Evolutionary conservation across 257 asterid species (phyloP), one percentile per base, ranked within the genome.

Genomic region (Avicennia marina): DNA sequence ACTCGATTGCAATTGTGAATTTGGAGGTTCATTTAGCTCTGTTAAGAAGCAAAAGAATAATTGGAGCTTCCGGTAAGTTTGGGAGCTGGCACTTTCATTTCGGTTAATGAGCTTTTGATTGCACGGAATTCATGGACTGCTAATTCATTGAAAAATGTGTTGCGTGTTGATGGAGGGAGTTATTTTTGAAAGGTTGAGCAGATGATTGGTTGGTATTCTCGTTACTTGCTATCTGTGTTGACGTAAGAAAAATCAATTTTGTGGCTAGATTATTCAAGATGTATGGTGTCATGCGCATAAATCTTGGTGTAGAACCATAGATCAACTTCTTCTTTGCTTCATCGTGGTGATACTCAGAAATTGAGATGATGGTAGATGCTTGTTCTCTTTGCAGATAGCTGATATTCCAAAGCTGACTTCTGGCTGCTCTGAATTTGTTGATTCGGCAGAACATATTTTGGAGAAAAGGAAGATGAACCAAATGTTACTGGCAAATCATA

Each of bases 401-500:
- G 97, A 89, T 72, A 80, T 93, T 64, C 99, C 95, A 3, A 89
- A 86, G 73, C 73, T 93, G 47, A 83, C 95, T 33, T 78, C 97
- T 59, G 94, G 94, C 40, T 93, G 99, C 81, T 69, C 87, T 21
- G 96, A 93, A 72, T 93, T 93, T 69, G 76, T 83, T 64, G 94
- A 85, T 61, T 89, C 95, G 32, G 99, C 94, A 17, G 88, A 83
- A 67, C 75, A 80, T 62, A 89, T 89, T 56, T 68, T 93, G 87
- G 99, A 93, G 71, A 89, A 93, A 64, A 86, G 99, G 80, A 93
- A 81, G 82, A 73, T 82, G 95, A 93, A 93, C 73, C 97, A 89
- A 72, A 86, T 80, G 31, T 71, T 93, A 44, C 82, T 93, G 44
- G 81, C 87, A 58, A 93, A 93, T 53, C 95, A 86, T 60, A 86